Evolutionary conservation across 169 alveolate genomes (phyloP), one percentile per base, ranked within the genome.

Genomic region (Plasmodium fragile): DNA sequence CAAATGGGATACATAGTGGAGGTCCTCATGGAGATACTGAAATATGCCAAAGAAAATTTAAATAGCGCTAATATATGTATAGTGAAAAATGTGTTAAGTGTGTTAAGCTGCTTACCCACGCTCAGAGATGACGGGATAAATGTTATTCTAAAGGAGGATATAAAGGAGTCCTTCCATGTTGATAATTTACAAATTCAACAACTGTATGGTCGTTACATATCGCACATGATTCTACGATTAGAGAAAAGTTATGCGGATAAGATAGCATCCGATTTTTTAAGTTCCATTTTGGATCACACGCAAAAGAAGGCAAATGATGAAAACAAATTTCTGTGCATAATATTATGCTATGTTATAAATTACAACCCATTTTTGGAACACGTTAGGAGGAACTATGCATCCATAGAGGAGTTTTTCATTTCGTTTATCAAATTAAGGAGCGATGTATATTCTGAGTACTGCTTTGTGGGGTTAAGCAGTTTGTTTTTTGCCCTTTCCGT

Each of bases 311-410:
- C 22, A 73, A 45, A 22, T 1, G 43, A 10, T 85, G 43, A 13
- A 59, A 41, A 87, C 18, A 55, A 87, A n/a, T 87, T 59, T 72
- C n/a, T 87, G 32, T 87, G 93, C 70, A 59, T 87, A 55, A 78
- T 78, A 78, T 25, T 87, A 82, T 87, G 80, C 71, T 87, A 87
- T 59, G 49, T 71, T 36, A 45, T 87, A 52, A 59, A 87, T 87
- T 87, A 87, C 49, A 87, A 87, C 34, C 93, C 93, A 2, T 87
- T 87, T 87, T 87, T 87, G 77, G 93, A 41, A 28, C 81, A 55
- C 49, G 39, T 78, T 34, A 59, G 30, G 25, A 78, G 70, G 22
- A 78, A 87, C 81, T 77, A 18, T 7, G 10, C 16, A 30, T 13
- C 25, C 4, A 65, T 87, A 43, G 22, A 75, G 45, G 72, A 87